A percentile compares a stretch with the other conserved stretches of the same genome.
These are phyloP conservation scores for Trichoderma gamsii DNA, from an alignment of 495 filamentous ascomycete genomes.

Conservation along the genomic window DNA sequence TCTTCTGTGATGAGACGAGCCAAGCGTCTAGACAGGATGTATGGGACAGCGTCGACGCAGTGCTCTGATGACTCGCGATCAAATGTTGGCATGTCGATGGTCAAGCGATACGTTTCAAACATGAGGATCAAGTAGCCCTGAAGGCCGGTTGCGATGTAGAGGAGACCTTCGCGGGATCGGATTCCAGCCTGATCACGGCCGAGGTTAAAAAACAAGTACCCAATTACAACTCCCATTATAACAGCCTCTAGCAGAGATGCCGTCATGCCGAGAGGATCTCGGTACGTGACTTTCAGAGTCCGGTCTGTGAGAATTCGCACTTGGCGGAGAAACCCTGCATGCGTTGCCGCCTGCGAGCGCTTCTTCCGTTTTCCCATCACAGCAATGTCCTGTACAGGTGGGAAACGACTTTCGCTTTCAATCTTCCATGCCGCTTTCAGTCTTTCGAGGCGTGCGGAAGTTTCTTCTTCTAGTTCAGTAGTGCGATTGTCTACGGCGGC, in stretches of 20 bases:
- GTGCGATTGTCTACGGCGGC: constrained; percentile 64
- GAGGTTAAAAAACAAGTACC: constrained; percentile 63
- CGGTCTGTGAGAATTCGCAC: constrained; percentile 57
- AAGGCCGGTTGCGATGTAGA: constrained; percentile 60
- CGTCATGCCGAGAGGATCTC: constrained; percentile 66
- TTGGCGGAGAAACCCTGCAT: constrained; percentile 51
- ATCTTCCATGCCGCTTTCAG: constrained; percentile 50
- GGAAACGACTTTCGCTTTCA: constrained; percentile 26
- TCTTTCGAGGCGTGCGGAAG: constrained; percentile 46
- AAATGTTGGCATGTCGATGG: constrained; percentile 64
- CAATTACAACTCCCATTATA: constrained; percentile 59
- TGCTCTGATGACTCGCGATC: constrained; percentile 67
- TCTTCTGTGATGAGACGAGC: constrained; percentile 63
- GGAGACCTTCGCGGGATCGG: constrained; percentile 57
- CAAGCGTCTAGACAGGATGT: constrained; percentile 57
- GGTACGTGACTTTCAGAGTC: constrained; percentile 57
- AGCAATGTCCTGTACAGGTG: constrained; percentile 15
- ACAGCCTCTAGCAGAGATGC: constrained; percentile 60
- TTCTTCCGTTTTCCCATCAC: constrained; percentile 6
- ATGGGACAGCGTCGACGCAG: constrained; percentile 60
- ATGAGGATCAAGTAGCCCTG: constrained; percentile 69
- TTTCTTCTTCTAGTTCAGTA: constrained; percentile 52
- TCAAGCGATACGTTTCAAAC: constrained; percentile 66
- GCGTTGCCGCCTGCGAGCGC: constrained; percentile 20
- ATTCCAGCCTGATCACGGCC: constrained; percentile 56